Evolutionary conservation across 2,329 filamentous ascomycete genomes (phyloP).

Genomic region (Raffaelea ambrosiae): DNA sequence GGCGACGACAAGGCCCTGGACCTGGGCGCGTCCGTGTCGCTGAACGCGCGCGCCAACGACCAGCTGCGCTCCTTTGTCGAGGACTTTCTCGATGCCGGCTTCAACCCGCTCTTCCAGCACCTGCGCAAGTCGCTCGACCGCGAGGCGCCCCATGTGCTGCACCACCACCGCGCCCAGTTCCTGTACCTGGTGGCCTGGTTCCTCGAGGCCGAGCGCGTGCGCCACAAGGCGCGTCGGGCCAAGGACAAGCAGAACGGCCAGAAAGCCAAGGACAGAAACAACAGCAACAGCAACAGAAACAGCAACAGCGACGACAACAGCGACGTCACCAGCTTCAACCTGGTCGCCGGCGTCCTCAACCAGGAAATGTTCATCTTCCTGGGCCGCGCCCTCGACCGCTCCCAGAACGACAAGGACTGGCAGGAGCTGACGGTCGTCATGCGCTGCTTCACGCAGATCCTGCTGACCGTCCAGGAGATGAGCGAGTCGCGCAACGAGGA

Average conservation of each 20-base stretch:
- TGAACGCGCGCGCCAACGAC: slow-evolving; percentile 66
- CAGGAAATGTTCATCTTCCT: slow-evolving; percentile 92
- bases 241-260: slow-evolving; percentile 24
- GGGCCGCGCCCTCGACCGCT: slow-evolving; percentile 71
- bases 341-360: slow-evolving; percentile 83
- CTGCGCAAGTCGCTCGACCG: slow-evolving; percentile 84
- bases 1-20: slow-evolving; percentile 41
- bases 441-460: slow-evolving; percentile 90
- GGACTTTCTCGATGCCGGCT: slow-evolving; percentile 89
- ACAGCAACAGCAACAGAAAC: background rate
- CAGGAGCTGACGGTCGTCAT: slow-evolving; percentile 78
- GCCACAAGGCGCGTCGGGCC: slow-evolving; percentile 52
- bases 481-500: slow-evolving; percentile 73
- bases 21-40: slow-evolving; percentile 53
- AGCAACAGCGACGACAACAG: slow-evolving; percentile 20
- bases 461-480: slow-evolving; percentile 92
- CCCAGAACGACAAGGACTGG: slow-evolving; percentile 79
- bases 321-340: slow-evolving; percentile 67
- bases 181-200: slow-evolving; percentile 95
- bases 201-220: slow-evolving; percentile 70
- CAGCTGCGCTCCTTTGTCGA: slow-evolving; percentile 77
- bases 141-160: slow-evolving; percentile 72
- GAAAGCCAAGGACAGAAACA: slow-evolving; percentile 35
- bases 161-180: slow-evolving; percentile 73
- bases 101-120: slow-evolving; percentile 84